Percentiles rank a stretch among this genome's conserved stretches.
phyloP scores from a whole-genome alignment of 202 grass and related monocot genomes.

The Panicum hallii region DNA sequence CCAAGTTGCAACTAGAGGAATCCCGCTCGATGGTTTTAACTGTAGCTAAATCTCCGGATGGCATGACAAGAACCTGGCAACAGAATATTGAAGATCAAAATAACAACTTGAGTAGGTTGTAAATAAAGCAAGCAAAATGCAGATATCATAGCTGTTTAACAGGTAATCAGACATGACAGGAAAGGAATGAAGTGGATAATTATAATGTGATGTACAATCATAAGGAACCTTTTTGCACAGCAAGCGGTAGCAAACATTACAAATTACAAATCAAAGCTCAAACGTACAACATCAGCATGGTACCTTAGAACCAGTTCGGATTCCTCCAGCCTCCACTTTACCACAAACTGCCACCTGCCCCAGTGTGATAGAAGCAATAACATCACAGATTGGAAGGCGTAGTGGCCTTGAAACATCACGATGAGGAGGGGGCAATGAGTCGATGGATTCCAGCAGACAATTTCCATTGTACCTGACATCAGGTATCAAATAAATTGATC shows the following conservation, averaged over 20 bases:
- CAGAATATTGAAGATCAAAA: not conserved
- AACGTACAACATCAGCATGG: constrained; percentile 6
- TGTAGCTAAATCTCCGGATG: constrained; percentile 56
- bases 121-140: constrained; percentile 9
- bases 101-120: not conserved
- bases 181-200: not conserved
- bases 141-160: not conserved
- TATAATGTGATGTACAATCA: too few relatives aligned
- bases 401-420: constrained; percentile 73
- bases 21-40: constrained; percentile 68
- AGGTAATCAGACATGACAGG: not conserved
- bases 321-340: constrained; percentile 77
- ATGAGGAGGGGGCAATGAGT: constrained; percentile 55
- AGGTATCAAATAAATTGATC: constrained; percentile 28
- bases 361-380: constrained; percentile 67
- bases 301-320: constrained; percentile 82
- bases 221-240: not conserved
- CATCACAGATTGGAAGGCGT: constrained; percentile 82
- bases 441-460: constrained; percentile 76
- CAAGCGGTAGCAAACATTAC: not conserved
- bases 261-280: not conserved
- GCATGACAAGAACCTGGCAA: constrained; percentile 82
- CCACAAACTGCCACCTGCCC: constrained; percentile 77
- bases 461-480: constrained; percentile 65
- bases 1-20: constrained; percentile 52